Evolutionary conservation across 306 rosid species (phyloP).

Genomic region (Quercus robur): DNA sequence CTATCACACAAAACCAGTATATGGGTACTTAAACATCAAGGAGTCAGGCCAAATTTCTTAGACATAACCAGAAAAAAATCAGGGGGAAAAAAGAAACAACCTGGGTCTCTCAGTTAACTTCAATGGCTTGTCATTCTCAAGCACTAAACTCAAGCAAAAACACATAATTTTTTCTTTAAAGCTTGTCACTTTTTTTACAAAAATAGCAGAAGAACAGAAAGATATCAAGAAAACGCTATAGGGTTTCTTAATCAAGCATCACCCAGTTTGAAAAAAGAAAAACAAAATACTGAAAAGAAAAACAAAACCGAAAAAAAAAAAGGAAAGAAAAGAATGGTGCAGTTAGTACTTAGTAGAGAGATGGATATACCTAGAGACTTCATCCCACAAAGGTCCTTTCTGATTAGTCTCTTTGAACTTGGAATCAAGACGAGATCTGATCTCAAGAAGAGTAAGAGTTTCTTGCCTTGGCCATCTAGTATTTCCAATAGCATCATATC

Average conservation of each 20-base stretch:
- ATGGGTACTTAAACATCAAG: conserved; percentile 11
- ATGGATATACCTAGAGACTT: conserved; percentile 70
- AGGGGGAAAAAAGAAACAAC: conserved; percentile 11
- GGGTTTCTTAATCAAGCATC: not conserved
- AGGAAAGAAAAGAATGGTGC: not conserved
- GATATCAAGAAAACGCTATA: not conserved
- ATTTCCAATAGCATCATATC: conserved; percentile 38
- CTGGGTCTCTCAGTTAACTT: conserved; percentile 36
- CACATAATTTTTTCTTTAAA: not conserved
- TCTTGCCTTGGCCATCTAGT: conserved; percentile 84
- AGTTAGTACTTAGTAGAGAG: not conserved
- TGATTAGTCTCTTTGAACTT: conserved; percentile 76
- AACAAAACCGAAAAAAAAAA: not conserved
- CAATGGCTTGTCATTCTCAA: conserved; percentile 36
- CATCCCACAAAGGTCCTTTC: conserved; percentile 81
- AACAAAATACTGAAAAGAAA: not conserved
- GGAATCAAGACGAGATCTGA: conserved; percentile 85
- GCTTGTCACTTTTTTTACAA: not conserved
- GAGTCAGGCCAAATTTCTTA: conserved; percentile 26
- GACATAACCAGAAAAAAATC: conserved; percentile 36
- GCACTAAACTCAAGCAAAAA: not conserved
- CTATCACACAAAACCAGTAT: conserved; percentile 20
- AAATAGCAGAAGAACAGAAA: not conserved
- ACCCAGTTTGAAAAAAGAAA: not conserved
- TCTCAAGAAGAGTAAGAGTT: conserved; percentile 76